Evolutionary conservation across 2,329 filamentous ascomycete species (phyloP).

Genomic region (Fusarium circinatum): DNA sequence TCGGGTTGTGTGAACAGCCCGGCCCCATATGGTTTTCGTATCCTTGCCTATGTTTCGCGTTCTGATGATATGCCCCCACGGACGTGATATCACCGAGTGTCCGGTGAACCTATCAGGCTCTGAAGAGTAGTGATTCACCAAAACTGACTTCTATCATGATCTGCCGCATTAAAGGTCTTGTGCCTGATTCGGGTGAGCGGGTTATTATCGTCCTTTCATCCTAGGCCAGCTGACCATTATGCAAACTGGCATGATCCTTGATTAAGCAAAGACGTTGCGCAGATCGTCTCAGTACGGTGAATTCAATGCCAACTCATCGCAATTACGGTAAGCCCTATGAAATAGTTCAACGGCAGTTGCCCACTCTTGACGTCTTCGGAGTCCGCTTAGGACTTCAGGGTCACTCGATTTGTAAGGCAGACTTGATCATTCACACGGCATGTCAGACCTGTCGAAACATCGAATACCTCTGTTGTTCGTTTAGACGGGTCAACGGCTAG

Average conservation of each 20-base stretch:
- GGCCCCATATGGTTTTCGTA: neutral
- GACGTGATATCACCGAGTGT: neutral
- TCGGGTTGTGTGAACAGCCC: neutral
- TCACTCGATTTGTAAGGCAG: neutral
- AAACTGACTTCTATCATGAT: neutral
- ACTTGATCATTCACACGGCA: neutral
- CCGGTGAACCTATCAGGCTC: slow-evolving; percentile 1
- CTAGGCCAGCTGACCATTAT: neutral
- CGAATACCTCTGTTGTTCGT: neutral
- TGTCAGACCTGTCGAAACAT: neutral
- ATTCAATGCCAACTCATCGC: neutral
- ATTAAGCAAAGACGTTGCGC: neutral
- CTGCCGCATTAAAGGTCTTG: neutral
- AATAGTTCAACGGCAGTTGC: neutral
- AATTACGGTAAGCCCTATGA: neutral
- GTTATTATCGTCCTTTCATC: neutral
- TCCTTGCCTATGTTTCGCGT: neutral
- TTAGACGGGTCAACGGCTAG: neutral
- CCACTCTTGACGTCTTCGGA: neutral
- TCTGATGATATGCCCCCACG: neutral
- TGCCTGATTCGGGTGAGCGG: neutral
- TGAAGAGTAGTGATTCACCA: neutral
- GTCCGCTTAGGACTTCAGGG: neutral
- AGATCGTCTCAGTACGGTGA: neutral
- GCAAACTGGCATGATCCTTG: slow-evolving; percentile 1